Percentiles rank a stretch among this genome's conserved stretches.
phyloP scores from a whole-genome alignment of 768 basidiomycete genomes.

The Kondoa malvinella region DNA sequence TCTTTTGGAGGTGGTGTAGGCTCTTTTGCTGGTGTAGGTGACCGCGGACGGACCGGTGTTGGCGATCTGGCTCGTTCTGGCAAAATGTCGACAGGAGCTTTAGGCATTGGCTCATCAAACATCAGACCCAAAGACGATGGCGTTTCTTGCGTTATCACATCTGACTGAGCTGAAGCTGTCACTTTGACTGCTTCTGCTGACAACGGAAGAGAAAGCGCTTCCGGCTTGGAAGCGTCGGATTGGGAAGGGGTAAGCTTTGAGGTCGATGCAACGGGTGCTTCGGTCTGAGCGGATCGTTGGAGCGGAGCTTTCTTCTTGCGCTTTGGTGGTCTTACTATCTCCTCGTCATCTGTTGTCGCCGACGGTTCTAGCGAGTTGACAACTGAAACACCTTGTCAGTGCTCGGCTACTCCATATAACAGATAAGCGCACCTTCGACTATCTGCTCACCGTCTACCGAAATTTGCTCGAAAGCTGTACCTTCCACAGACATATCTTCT shows the following conservation, averaged over 20 bases:
- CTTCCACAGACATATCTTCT: background rate
- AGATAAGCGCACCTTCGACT: background rate
- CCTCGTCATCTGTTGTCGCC: background rate
- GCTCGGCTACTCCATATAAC: background rate
- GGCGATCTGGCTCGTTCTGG: background rate
- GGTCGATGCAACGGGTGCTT: background rate
- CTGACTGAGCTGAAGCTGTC: background rate
- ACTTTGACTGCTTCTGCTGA: background rate
- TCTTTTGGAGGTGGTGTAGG: background rate
- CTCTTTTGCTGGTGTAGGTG: background rate
- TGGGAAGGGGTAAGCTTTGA: background rate
- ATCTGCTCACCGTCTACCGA: background rate
- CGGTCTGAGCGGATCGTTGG: background rate
- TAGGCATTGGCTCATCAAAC: background rate
- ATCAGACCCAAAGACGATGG: background rate
- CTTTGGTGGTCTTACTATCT: background rate
- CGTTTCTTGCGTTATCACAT: background rate
- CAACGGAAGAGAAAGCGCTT: background rate
- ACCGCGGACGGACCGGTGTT: background rate
- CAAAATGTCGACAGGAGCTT: background rate
- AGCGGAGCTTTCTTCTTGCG: background rate
- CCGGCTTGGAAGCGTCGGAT: background rate
- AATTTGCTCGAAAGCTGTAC: background rate
- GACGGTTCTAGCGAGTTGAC: background rate
- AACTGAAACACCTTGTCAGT: background rate